These are phyloP conservation scores for Nothophytophthora sp. DNA, from an alignment of 352 stramenopile species.

Conservation along the genomic window DNA sequence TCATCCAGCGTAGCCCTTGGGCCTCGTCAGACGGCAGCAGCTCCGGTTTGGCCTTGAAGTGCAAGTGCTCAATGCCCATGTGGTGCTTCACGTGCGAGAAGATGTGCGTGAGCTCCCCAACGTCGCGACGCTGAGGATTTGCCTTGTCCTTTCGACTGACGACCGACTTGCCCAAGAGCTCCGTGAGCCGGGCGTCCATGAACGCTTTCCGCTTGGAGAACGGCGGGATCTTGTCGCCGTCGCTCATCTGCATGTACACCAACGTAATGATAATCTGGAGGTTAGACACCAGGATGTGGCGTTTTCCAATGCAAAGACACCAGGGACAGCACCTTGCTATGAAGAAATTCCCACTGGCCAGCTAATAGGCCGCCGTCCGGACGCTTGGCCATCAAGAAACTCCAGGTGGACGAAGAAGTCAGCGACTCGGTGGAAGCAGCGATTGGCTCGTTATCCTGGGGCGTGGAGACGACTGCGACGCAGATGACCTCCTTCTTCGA, in stretches of 20 bases:
- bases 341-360: conserved; percentile 90
- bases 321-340: conserved; percentile 70
- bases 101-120: conserved; percentile 83
- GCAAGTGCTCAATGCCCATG: conserved; percentile 88
- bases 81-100: conserved; percentile 92
- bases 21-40: conserved; percentile 12
- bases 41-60: conserved; percentile 41
- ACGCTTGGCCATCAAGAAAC: conserved; percentile 81
- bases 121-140: conserved; percentile 41
- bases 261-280: background rate
- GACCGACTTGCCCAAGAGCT: conserved; percentile 31
- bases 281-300: background rate
- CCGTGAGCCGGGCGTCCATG: conserved; percentile 41
- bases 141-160: conserved; percentile 20
- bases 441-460: conserved; percentile 1
- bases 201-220: conserved; percentile 64
- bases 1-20: conserved; percentile 71
- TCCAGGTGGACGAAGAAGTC: conserved; percentile 37
- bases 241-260: conserved; percentile 45
- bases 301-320: background rate
- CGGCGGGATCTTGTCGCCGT: conserved; percentile 64
- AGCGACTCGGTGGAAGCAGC: conserved; percentile 1
- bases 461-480: conserved; percentile 66
- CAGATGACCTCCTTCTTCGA: conserved; percentile 77
- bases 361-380: conserved; percentile 72